Conservation (phyloP, 208 protist species). For the Strigomonas culicis region DNA sequence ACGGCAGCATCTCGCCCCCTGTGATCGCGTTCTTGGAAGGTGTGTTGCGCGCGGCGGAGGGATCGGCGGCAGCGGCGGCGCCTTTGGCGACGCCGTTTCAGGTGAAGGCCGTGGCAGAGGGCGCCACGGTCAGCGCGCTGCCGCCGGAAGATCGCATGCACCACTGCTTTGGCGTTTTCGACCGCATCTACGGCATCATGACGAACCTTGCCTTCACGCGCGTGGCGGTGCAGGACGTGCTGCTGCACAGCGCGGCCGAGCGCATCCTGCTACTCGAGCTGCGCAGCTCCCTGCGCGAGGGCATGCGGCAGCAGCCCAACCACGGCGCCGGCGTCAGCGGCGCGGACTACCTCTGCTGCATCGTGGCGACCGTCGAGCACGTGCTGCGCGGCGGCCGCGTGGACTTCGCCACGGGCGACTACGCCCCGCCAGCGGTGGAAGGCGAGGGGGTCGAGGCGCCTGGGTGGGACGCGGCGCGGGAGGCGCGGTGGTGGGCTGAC, state of each 20-base stretch:
- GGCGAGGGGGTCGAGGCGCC: background rate
- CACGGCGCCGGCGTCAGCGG: slow-evolving; percentile 25
- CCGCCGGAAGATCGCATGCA: slow-evolving; percentile 49
- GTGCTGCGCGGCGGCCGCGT: slow-evolving; percentile 58
- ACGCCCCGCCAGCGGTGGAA: slow-evolving; percentile 14
- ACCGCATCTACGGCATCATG: slow-evolving; percentile 77
- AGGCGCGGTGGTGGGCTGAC: background rate
- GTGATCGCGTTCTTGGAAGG: slow-evolving; percentile 51
- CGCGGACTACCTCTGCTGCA: slow-evolving; percentile 40
- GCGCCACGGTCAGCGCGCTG: background rate
- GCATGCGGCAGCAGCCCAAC: slow-evolving; percentile 21
- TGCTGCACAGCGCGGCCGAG: slow-evolving; percentile 66
- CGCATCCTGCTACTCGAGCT: slow-evolving; percentile 70
- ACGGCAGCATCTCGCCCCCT: slow-evolving; percentile 61
- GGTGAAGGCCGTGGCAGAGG: background rate
- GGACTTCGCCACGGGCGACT: slow-evolving; percentile 53
- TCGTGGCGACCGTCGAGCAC: slow-evolving; percentile 61
- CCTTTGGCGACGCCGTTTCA: no score
- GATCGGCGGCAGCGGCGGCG: no score
- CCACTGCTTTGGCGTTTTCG: slow-evolving; percentile 75
- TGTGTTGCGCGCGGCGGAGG: no score
- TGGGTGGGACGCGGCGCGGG: no score
- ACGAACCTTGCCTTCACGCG: slow-evolving; percentile 66
- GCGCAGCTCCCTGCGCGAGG: slow-evolving; percentile 75
- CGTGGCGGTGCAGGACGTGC: slow-evolving; percentile 76